Evolutionary conservation across 352 stramenopile genomes (phyloP).

Genomic region (Globisporangium parvum): DNA sequence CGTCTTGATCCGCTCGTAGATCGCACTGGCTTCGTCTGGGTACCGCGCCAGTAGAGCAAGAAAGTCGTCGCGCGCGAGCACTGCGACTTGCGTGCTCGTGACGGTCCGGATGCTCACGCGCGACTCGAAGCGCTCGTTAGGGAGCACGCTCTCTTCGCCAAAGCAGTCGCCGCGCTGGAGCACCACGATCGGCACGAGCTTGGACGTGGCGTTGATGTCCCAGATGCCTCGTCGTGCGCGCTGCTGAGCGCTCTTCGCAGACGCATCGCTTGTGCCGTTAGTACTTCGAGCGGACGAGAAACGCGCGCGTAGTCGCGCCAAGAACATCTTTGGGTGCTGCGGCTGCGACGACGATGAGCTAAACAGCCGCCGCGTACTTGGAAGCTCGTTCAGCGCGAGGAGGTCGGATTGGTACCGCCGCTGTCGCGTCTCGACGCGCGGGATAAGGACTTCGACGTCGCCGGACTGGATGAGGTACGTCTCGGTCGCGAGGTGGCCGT

Average conservation of each 20-base stretch:
- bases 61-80: constrained; percentile 36
- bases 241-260: background rate
- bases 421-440: constrained; percentile 9
- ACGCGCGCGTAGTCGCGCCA: background rate
- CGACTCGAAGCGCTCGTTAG: constrained; percentile 29
- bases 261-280: background rate
- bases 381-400: constrained; percentile 6
- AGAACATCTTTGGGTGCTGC: background rate
- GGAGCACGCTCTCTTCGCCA: constrained; percentile 47
- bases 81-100: constrained; percentile 38
- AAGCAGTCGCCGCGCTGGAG: constrained; percentile 52
- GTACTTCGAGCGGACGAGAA: background rate
- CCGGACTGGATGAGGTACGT: constrained; percentile 63
- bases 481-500: constrained; percentile 42
- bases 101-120: constrained; percentile 43
- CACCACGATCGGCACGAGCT: constrained; percentile 29
- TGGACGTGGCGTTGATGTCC: background rate
- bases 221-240: constrained; percentile 1
- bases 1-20: constrained; percentile 17
- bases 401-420: constrained; percentile 3
- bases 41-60: constrained; percentile 32
- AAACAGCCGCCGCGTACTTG: constrained; percentile 1
- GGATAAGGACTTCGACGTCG: constrained; percentile 43
- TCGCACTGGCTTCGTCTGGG: constrained; percentile 22
- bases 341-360: background rate